A percentile compares a stretch with the other conserved stretches of the same genome.
phyloP scores from a whole-genome alignment of 192 early-diverging fungal genomes.

The Jimgerdemannia lactiflua region DNA sequence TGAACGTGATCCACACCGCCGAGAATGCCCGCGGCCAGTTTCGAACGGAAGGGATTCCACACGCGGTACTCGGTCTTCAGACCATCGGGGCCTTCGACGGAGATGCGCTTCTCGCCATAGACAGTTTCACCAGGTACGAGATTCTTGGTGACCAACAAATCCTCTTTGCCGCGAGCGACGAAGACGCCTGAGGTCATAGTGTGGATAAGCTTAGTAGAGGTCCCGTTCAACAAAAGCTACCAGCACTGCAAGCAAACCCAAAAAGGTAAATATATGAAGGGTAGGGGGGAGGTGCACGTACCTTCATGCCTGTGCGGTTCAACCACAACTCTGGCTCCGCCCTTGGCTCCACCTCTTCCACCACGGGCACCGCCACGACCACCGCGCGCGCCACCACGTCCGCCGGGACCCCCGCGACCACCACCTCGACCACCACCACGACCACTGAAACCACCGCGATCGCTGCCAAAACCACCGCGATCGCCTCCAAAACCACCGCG shows the following conservation, averaged over 20 bases:
- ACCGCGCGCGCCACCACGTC: constrained; percentile 54
- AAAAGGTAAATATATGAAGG: neutral
- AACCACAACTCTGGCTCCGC: constrained; percentile 93
- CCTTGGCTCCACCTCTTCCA: constrained; percentile 52
- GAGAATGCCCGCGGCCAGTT: constrained; percentile 96
- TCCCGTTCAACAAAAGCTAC: too few species aligned
- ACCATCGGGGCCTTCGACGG: constrained; percentile 91
- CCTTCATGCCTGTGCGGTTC: constrained; percentile 96
- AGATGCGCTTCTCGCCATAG: constrained; percentile 98
- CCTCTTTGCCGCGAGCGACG: constrained; percentile 98
- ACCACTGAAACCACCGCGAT: constrained; percentile 40
- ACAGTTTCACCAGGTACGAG: constrained; percentile 95
- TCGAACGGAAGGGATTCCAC: constrained; percentile 99
- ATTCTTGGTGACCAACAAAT: constrained; percentile 98
- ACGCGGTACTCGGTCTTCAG: constrained; percentile 98
- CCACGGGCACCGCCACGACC: constrained; percentile 49
- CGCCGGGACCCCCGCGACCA: constrained; percentile 53
- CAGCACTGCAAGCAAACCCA: too few species aligned
- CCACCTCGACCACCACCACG: constrained; percentile 32
- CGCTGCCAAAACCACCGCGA: constrained; percentile 46
- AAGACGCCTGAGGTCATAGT: constrained; percentile 54
- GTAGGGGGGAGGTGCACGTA: neutral
- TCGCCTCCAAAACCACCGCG: constrained; percentile 51
- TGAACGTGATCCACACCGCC: constrained; percentile 96
- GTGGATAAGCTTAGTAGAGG: neutral